Evolutionary conservation across 345 rosid genomes (phyloP), one percentile per base, ranked within the genome.

Genomic region (Aegle marmelos): DNA sequence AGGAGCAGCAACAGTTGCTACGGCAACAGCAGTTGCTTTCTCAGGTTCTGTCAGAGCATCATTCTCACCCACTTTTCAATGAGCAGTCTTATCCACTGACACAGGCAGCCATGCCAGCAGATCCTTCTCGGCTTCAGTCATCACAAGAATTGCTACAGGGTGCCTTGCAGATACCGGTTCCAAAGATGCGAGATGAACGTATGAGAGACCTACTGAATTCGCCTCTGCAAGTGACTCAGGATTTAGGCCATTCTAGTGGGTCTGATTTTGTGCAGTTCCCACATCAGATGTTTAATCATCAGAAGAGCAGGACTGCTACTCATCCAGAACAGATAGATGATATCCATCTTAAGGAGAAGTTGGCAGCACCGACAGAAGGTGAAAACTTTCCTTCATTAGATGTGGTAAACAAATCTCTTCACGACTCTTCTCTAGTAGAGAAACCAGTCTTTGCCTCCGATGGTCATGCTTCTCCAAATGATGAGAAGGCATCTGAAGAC

Each of bases 1-100:
- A 94, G 85, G 91, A 91, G 85, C 95, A 95, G 79, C 95, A 91
- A 79, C 94, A 91, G 85, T 79, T 93, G 78, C 79, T 95, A 82
- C 82, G 89, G 68, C 95, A 93, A 80, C 93, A 89, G 64, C 98
- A 91, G 81, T 82, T 94, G 76, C 92, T 89, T 78, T 91, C 97
- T 61, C 97, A 90, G 87, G 93, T 83, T 85, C 79, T 91, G 62
- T 82, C 88, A 58, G 94, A 90, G 80, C 97, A 87, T 73, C 93
- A 91, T 64, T 71, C 90, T 80, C 84, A 83, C 58, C 90, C 85
- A 81, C 81, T 58, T 19, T 79, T 89, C 57, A 86, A 86, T 67
- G 97, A 93, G 81, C 83, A 81, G 34, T 65, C 97, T 59, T 88
- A 79, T 87, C 91, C 90, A 54, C 86, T 78, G 59, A 83, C 86